Base-by-base conservation (phyloP, 345 rosid species). In the Arabidopsis suecica region DNA sequence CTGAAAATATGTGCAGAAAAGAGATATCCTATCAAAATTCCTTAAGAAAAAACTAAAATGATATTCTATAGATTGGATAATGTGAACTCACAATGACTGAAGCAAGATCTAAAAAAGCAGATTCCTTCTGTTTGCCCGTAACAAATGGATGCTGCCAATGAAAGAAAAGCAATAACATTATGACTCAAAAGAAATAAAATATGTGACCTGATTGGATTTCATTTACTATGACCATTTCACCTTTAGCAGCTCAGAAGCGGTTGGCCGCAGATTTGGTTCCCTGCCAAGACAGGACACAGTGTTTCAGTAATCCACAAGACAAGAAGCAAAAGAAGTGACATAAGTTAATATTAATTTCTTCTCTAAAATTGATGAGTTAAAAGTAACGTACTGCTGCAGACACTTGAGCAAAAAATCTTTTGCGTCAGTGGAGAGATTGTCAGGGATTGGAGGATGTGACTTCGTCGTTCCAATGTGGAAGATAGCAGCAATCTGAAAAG, bases 381-480 rank as follows among this genome's bases (percentile, higher is more conserved):
- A 63, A 55, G 37, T 71, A 59, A 13, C 37, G 45, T 89, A 93
- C 98, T 86, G 86, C 73, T 88, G 86, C 79, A 91, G 79, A 78
- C 97, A 93, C 62, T 88, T 84, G 61, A 89, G 85, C 78, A 93
- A 82, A 82, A 93, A 89, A 82, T 87, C 91, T 77, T 91, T 83
- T 22, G 96, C 92, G 30, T 82, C 89, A 38, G 68, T 63, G 49
- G 90, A 86, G 16, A 91, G 85, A 79, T 91, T 87, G 33, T 91
- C 97, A n/a, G 96, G 98, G 70, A 93, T 88, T 61, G 90, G 91
- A 30, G 98, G 98, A 82, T 89, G 97, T 73, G 98, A 86, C 82
- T 88, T 91, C 9, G 93, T 91, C 30, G 92, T 87, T 47, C 98
- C 98, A 56, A 91, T 80, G 77, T 89, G 79, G 77, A 93, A 93